Evolutionary conservation across 441 rosid species (phyloP).

Genomic region (Omphalea diandra): DNA sequence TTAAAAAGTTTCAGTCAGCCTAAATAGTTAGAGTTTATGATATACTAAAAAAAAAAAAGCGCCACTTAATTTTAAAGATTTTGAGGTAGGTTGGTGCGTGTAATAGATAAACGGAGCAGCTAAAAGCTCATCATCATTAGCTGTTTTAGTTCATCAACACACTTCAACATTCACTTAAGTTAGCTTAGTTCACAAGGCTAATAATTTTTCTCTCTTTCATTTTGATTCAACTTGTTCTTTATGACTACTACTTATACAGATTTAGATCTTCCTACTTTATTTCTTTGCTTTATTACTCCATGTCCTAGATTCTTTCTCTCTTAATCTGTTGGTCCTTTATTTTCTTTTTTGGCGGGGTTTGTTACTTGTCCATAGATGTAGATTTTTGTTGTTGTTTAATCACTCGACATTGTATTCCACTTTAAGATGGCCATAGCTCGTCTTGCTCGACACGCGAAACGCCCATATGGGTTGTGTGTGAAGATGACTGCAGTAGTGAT

Average conservation of each 20-base stretch:
- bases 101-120: not conserved
- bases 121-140: not conserved
- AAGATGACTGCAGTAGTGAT: conserved; percentile 72
- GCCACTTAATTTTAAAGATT: not conserved
- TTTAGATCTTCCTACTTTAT: conserved; percentile 10
- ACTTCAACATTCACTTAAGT: conserved; percentile 5
- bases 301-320: conserved; percentile 11
- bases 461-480: conserved; percentile 68
- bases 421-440: conserved; percentile 66
- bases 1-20: too few relatives aligned
- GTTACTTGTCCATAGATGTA: not conserved
- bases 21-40: too few relatives aligned
- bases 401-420: too few relatives aligned
- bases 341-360: conserved; percentile 16
- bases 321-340: not conserved
- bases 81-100: not conserved
- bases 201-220: conserved; percentile 18
- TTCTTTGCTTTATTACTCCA: not conserved
- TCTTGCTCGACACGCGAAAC: conserved; percentile 74
- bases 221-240: conserved; percentile 1
- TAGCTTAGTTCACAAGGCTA: conserved; percentile 22
- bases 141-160: conserved; percentile 12
- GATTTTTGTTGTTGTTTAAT: conserved; percentile 12
- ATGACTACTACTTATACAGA: conserved; percentile 8
- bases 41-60: too few relatives aligned